phyloP scores from a whole-genome alignment of 2,329 filamentous ascomycete species.

The Aspergillus sp. region DNA sequence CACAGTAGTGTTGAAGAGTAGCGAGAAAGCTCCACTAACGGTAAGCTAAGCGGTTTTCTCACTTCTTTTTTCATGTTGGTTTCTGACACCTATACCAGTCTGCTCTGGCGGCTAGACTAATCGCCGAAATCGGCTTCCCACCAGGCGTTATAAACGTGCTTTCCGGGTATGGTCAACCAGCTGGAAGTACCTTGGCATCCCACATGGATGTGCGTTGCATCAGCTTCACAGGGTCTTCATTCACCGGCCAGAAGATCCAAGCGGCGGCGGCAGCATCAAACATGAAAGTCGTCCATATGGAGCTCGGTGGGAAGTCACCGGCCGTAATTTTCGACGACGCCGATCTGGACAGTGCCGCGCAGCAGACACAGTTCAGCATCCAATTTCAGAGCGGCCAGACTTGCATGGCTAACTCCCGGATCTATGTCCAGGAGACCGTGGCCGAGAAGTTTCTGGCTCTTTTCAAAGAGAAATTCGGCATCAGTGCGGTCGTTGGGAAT shows the following conservation, averaged over 20 bases:
- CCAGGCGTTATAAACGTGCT: constrained; percentile 52
- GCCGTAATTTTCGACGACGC: constrained; percentile 37
- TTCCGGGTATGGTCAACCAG: constrained; percentile 62
- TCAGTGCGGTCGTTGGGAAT: constrained; percentile 73
- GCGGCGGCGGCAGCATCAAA: constrained; percentile 35
- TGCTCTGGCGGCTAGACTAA: constrained; percentile 36
- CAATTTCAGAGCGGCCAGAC: constrained; percentile 58
- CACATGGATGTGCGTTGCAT: constrained; percentile 63
- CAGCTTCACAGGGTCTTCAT: constrained; percentile 60
- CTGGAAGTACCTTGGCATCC: constrained; percentile 48
- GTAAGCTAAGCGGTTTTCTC: constrained; percentile 31
- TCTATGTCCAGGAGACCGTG: constrained; percentile 81
- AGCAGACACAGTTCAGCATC: constrained; percentile 49
- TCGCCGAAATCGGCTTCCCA: constrained; percentile 44
- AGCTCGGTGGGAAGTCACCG: constrained; percentile 38
- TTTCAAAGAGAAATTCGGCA: constrained; percentile 71
- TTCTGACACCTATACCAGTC: constrained; percentile 21
- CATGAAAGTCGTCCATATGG: constrained; percentile 35
- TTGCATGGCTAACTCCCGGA: constrained; percentile 62
- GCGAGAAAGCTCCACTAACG: constrained; percentile 62
- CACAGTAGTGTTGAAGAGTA: constrained; percentile 61
- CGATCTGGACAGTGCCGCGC: constrained; percentile 47
- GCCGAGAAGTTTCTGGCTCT: constrained; percentile 77
- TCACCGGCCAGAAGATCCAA: constrained; percentile 56
- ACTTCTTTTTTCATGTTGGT: not conserved